phyloP scores from a whole-genome alignment of 2,329 filamentous ascomycete species.

The Plenodomus tracheiphilus region DNA sequence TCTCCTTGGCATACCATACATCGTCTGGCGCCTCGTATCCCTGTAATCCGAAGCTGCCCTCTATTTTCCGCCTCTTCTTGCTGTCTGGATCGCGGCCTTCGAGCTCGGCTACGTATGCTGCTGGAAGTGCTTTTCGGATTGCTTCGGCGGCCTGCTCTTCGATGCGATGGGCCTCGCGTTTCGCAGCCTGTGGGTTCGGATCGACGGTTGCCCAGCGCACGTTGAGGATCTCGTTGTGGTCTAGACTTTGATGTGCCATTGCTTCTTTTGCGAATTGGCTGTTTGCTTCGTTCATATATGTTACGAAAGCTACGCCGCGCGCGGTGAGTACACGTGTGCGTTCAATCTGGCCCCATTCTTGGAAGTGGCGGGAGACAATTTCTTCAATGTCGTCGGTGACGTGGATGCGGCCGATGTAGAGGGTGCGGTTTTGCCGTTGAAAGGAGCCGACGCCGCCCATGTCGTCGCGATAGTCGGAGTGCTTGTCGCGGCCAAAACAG shows the following conservation, averaged over 20 bases:
- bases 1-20: slow-evolving; percentile 85
- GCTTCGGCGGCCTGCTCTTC: slow-evolving; percentile 97
- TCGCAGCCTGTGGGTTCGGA: slow-evolving; percentile 92
- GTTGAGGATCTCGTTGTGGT: slow-evolving; percentile 91
- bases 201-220: slow-evolving; percentile 97
- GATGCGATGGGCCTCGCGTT: slow-evolving; percentile 82
- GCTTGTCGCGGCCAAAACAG: slow-evolving; percentile 92
- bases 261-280: slow-evolving; percentile 66
- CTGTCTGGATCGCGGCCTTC: slow-evolving; percentile 89
- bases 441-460: slow-evolving; percentile 98
- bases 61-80: slow-evolving; percentile 83
- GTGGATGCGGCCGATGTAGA: slow-evolving; percentile 93
- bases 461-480: slow-evolving; percentile 90
- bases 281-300: slow-evolving; percentile 78
- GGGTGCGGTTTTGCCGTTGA: slow-evolving; percentile 87
- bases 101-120: slow-evolving; percentile 88
- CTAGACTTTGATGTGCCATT: slow-evolving; percentile 91
- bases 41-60: slow-evolving; percentile 81
- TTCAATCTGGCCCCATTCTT: slow-evolving; percentile 94
- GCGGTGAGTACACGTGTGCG: slow-evolving; percentile 84
- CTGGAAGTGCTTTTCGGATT: slow-evolving; percentile 82
- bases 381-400: slow-evolving; percentile 97
- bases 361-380: slow-evolving; percentile 89
- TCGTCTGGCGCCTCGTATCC: slow-evolving; percentile 95
- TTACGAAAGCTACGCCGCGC: slow-evolving; percentile 91